These are phyloP conservation scores for Talaromyces nanjingensis DNA, from an alignment of 495 filamentous ascomycete genomes.

Conservation along the genomic window DNA sequence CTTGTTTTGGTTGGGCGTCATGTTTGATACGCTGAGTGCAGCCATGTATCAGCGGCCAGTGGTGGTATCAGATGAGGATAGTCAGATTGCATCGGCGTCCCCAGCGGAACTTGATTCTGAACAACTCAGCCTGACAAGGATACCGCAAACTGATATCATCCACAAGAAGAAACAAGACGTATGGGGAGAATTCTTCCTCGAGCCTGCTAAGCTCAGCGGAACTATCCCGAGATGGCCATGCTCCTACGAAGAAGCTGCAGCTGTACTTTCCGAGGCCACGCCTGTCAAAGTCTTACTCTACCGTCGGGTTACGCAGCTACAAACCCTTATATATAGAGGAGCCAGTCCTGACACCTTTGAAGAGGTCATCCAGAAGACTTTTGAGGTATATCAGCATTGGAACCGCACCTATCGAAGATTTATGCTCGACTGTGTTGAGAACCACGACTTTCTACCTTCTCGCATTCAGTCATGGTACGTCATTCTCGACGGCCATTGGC, in stretches of 20 bases:
- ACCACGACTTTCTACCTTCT: slow-evolving; percentile 31
- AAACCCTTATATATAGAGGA: slow-evolving; percentile 28
- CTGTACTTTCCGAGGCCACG: slow-evolving; percentile 32
- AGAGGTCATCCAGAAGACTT: slow-evolving; percentile 25
- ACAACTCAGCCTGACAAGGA: neutral
- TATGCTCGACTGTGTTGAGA: slow-evolving; percentile 32
- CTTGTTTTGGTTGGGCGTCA: slow-evolving; percentile 43
- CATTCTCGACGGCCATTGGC: slow-evolving; percentile 40
- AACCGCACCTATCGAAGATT: slow-evolving; percentile 32
- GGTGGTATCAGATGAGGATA: slow-evolving; percentile 41
- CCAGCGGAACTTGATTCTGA: slow-evolving; percentile 5
- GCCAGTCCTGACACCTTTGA: slow-evolving; percentile 22
- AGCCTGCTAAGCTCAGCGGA: slow-evolving; percentile 2
- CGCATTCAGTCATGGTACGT: slow-evolving; percentile 45
- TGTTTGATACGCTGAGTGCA: slow-evolving; percentile 43
- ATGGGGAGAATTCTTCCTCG: slow-evolving; percentile 31
- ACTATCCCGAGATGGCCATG: slow-evolving; percentile 33
- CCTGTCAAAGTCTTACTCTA: slow-evolving; percentile 44
- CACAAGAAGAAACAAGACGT: slow-evolving; percentile 12
- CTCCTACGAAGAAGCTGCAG: slow-evolving; percentile 31
- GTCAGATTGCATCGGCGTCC: slow-evolving; percentile 14
- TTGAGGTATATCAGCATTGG: slow-evolving; percentile 39
- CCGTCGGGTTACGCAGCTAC: slow-evolving; percentile 36
- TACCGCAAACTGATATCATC: neutral
- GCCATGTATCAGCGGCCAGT: slow-evolving; percentile 39